Evolutionary conservation across 495 filamentous ascomycete species (phyloP).

Genomic region (Penicillium parvum): DNA sequence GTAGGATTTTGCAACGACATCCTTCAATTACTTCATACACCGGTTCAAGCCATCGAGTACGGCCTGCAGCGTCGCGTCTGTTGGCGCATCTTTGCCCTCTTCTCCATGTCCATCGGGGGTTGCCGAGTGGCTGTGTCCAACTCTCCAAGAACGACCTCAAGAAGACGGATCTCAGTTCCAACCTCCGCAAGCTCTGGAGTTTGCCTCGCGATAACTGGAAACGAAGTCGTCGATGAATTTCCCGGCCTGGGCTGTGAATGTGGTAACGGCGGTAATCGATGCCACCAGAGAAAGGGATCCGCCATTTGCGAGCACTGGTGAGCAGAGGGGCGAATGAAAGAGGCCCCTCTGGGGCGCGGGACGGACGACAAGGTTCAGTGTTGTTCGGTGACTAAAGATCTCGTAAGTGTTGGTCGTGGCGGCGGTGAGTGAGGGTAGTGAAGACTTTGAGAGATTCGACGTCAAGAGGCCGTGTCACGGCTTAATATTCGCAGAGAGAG

Average conservation of each 20-base stretch:
- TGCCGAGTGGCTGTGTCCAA: background rate
- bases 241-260: background rate
- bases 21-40: background rate
- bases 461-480: background rate
- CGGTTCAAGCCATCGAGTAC: background rate
- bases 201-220: background rate
- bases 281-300: background rate
- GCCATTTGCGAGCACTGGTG: background rate
- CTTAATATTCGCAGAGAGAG: background rate
- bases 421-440: background rate
- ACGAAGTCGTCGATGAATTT: background rate
- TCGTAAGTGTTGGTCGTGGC: background rate
- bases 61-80: background rate
- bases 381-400: background rate
- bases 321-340: background rate
- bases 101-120: background rate
- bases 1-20: background rate
- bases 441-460: background rate
- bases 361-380: background rate
- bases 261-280: background rate
- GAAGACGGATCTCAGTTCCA: background rate
- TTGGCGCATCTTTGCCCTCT: background rate
- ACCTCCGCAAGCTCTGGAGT: background rate
- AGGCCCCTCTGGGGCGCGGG: background rate
- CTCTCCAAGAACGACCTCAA: background rate